Evolutionary conservation across 192 early-diverging fungal species (phyloP), one percentile per base, ranked within the genome.

Genomic region (Coemansia sp.): DNA sequence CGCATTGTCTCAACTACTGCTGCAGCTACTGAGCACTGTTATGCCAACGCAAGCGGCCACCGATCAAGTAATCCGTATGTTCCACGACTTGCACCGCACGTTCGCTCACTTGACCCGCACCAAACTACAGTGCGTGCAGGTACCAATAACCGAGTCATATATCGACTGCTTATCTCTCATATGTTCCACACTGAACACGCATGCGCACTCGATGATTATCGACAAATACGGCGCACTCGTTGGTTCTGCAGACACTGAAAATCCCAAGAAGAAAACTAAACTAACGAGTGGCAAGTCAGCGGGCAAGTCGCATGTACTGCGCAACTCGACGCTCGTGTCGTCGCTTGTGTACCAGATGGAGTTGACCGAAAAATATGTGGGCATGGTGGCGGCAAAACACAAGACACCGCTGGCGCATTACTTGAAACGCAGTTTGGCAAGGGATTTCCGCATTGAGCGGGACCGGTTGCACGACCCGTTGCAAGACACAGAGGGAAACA

Each of bases 291-390:
- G 40, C 38, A 26, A 26, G 8, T 34, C 31, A 17, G 20, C 18
- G 5, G 24, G 26, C 38, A 61, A 34, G 9, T 44, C 36, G 14
- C 84, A 85, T 58, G 83, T 92, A 9, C 46, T 84, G 54, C 82
- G 89, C 6, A 90, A 91, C 67, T 88, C 89, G 24, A 84, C 86
- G 53, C 66, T 90, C 24, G 86, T 93, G 5, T 91, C 92, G 0
- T 73, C 68, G 14, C 57, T 92, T 52, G 86, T 93, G 24, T 93
- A 84, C 61, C 74, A 82, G 37, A 86, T 89, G 11, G 92, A 93
- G 70, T 83, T 89, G 60, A 89, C 88, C 51, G 92, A 93, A 56
- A 84, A 87, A 26, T 84, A 86, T 60, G 76, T 91, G 20, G 86
- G 90, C 42, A 79, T 86, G 58, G 66, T 93, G 18, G 74, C 82